phyloP scores from a whole-genome alignment of 441 rosid genomes.

The Bocquillonia castaneifolia region DNA sequence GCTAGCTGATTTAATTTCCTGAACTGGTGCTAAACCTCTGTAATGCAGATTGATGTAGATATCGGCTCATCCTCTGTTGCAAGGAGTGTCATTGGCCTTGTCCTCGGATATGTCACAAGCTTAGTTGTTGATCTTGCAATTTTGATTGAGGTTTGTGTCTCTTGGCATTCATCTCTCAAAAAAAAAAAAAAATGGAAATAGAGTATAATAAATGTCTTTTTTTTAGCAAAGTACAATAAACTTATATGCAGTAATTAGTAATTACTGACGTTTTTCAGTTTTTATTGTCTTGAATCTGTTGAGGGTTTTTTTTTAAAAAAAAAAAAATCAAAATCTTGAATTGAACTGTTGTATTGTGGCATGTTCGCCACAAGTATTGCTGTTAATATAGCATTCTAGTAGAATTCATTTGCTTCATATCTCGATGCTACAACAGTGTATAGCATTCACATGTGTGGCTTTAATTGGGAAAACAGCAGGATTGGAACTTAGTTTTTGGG shows the following conservation, averaged over 20 bases:
- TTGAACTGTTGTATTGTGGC: no score
- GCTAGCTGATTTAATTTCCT: conserved; percentile 1
- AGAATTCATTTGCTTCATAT: background rate
- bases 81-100: conserved; percentile 82
- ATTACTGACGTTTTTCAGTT: background rate
- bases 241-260: background rate
- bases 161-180: background rate
- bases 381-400: background rate
- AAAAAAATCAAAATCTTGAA: no score
- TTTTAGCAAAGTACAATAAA: background rate
- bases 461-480: background rate
- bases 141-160: conserved; percentile 72
- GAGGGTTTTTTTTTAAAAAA: background rate
- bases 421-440: background rate
- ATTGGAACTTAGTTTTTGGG: no score
- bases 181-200: no score
- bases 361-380: background rate
- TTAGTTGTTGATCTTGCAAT: conserved; percentile 93
- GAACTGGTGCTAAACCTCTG: background rate
- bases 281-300: background rate
- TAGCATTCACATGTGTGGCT: background rate
- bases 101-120: conserved; percentile 93
- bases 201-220: no score
- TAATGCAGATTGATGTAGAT: conserved; percentile 89
- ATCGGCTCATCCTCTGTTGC: conserved; percentile 99